Evolutionary conservation across 2,329 filamentous ascomycete species (phyloP).

Genomic region (Cladophialophora psammophila): DNA sequence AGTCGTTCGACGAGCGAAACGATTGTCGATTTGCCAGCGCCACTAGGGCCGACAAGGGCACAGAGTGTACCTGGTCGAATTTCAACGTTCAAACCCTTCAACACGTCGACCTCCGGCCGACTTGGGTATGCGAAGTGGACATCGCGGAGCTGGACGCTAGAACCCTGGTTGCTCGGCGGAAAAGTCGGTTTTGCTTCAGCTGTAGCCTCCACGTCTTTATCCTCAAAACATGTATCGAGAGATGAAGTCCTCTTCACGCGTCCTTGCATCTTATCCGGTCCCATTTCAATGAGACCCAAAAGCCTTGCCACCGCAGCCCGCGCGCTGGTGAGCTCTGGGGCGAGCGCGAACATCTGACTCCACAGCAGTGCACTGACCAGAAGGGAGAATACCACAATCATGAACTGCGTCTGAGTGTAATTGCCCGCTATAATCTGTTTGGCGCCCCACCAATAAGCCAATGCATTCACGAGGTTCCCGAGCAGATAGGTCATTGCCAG

Average conservation of each 20-base stretch:
- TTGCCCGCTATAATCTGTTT: constrained; percentile 70
- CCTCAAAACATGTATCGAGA: constrained; percentile 64
- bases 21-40: constrained; percentile 91
- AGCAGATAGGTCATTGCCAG: constrained; percentile 54
- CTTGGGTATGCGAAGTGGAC: constrained; percentile 95
- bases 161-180: constrained; percentile 1
- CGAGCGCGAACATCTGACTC: constrained; percentile 47
- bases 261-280: background rate
- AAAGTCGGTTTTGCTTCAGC: constrained; percentile 12
- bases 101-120: constrained; percentile 69
- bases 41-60: constrained; percentile 87
- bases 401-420: constrained; percentile 76
- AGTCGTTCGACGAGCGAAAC: constrained; percentile 91
- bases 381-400: constrained; percentile 53
- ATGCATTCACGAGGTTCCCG: constrained; percentile 45
- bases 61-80: constrained; percentile 43
- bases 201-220: constrained; percentile 11
- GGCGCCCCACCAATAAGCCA: constrained; percentile 78
- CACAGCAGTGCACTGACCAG: constrained; percentile 48
- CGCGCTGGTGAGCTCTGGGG: constrained; percentile 76
- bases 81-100: constrained; percentile 73
- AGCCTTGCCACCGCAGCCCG: constrained; percentile 81
- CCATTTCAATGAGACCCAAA: constrained; percentile 65
- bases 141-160: constrained; percentile 11
- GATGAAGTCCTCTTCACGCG: background rate